Percentiles rank a stretch among this genome's conserved stretches.
Evolutionary conservation across 495 filamentous ascomycete species (phyloP).

Genomic region (Pyrenopolyporus hunteri): DNA sequence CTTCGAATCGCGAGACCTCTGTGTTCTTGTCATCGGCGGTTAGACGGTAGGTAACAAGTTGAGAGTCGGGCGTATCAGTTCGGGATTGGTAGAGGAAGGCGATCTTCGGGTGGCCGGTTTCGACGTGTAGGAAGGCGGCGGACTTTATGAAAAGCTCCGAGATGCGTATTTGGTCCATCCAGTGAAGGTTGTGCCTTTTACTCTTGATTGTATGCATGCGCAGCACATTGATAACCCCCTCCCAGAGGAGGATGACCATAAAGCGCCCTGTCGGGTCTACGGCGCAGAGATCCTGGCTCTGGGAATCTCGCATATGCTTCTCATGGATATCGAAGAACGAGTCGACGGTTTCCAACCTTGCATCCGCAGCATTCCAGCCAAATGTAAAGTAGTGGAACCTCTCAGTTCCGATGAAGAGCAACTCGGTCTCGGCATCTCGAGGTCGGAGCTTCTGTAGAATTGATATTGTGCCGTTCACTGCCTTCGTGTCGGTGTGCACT

Average conservation of each 20-base stretch:
- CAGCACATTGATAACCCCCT: conserved; percentile 81
- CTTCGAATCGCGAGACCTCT: conserved; percentile 53
- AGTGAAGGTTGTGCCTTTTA: conserved; percentile 62
- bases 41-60: conserved; percentile 63
- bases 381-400: conserved; percentile 88
- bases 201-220: conserved; percentile 62
- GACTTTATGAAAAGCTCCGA: conserved; percentile 87
- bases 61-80: conserved; percentile 65
- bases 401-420: conserved; percentile 92
- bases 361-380: conserved; percentile 73
- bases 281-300: conserved; percentile 75
- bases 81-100: conserved; percentile 84
- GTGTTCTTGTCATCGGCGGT: conserved; percentile 57
- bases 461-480: conserved; percentile 81
- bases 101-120: conserved; percentile 74
- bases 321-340: conserved; percentile 75
- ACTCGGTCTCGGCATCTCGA: conserved; percentile 72
- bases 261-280: conserved; percentile 83
- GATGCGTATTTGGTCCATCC: conserved; percentile 74
- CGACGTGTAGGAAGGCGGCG: conserved; percentile 78
- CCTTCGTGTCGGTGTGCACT: conserved; percentile 64
- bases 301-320: conserved; percentile 77
- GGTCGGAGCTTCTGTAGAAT: conserved; percentile 86
- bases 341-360: conserved; percentile 70
- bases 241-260: conserved; percentile 86